These are phyloP conservation scores for Russula ochroleuca DNA, from an alignment of 768 basidiomycete genomes.

Conservation along the genomic window DNA sequence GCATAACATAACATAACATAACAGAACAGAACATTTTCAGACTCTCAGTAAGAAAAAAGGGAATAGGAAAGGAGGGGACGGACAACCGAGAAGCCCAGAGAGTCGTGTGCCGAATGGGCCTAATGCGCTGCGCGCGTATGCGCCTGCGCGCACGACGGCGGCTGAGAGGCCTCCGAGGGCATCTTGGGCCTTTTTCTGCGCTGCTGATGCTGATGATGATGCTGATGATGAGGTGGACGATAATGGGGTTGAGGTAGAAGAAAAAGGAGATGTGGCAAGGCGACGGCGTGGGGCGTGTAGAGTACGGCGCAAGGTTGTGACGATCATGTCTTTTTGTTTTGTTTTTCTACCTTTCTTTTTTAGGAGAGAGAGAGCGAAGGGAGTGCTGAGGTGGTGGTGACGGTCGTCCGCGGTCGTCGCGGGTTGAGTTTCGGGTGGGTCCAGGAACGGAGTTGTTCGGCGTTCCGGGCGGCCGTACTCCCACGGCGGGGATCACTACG, in stretches of 20 bases:
- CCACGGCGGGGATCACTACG: neutral
- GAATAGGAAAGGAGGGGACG: constrained; percentile 28
- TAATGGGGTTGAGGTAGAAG: neutral
- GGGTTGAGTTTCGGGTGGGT: neutral
- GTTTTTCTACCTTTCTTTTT: neutral
- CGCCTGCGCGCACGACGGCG: constrained; percentile 50
- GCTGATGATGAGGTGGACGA: neutral
- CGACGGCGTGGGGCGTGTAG: constrained; percentile 12
- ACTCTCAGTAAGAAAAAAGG: neutral
- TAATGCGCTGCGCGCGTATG: constrained; percentile 45
- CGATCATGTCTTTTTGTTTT: constrained; percentile 1
- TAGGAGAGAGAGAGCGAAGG: neutral
- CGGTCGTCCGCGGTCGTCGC: neutral
- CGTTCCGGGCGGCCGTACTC: neutral
- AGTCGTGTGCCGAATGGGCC: constrained; percentile 51
- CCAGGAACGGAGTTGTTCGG: neutral
- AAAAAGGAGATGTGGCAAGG: neutral
- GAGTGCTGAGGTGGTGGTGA: neutral
- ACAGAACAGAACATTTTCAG: no score
- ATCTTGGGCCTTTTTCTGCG: constrained; percentile 71
- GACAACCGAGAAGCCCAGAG: constrained; percentile 55
- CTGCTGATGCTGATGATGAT: constrained; percentile 35
- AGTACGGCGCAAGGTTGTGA: neutral
- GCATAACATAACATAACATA: neutral
- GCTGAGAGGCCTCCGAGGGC: constrained; percentile 56